Percentiles rank a stretch among this genome's conserved stretches.
phyloP scores from a whole-genome alignment of 2,329 filamentous ascomycete genomes.

The Monosporascus sp. region DNA sequence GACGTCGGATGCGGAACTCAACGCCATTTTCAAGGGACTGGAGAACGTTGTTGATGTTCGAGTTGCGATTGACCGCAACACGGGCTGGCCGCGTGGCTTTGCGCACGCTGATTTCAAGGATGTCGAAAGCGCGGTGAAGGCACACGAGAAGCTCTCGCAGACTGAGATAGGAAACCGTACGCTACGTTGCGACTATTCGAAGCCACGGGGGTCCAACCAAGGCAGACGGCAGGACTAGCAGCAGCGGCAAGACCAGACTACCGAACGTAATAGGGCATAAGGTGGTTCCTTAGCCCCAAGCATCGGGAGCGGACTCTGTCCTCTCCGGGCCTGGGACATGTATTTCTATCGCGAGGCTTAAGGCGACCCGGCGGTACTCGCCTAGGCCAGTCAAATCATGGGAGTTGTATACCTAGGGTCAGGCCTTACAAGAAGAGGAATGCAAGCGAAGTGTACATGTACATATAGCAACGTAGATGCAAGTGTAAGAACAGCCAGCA shows the following conservation, averaged over 20 bases:
- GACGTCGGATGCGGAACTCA: constrained; percentile 77
- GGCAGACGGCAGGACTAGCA: not conserved
- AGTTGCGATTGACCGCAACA: constrained; percentile 75
- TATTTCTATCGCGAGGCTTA: not conserved
- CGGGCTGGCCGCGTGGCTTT: constrained; percentile 77
- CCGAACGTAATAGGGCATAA: not conserved
- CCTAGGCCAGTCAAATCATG: not conserved
- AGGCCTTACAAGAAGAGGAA: not conserved
- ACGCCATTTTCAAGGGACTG: constrained; percentile 67
- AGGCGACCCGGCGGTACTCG: no score
- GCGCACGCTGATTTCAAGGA: constrained; percentile 77
- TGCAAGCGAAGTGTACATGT: not conserved
- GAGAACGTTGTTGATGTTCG: constrained; percentile 69
- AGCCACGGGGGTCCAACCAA: constrained; percentile 3
- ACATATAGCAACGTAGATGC: not conserved
- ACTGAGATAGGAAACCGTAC: constrained; percentile 60
- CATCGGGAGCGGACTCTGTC: not conserved
- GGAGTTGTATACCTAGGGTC: not conserved
- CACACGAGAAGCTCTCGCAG: constrained; percentile 46
- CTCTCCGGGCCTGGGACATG: not conserved
- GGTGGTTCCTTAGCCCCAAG: not conserved
- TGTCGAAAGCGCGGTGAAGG: constrained; percentile 57
- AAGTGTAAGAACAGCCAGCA: not conserved
- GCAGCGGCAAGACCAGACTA: not conserved
- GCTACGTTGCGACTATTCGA: constrained; percentile 61